Evolutionary conservation across 129 eudicot genomes (phyloP).

Genomic region (Deinandra increscens): DNA sequence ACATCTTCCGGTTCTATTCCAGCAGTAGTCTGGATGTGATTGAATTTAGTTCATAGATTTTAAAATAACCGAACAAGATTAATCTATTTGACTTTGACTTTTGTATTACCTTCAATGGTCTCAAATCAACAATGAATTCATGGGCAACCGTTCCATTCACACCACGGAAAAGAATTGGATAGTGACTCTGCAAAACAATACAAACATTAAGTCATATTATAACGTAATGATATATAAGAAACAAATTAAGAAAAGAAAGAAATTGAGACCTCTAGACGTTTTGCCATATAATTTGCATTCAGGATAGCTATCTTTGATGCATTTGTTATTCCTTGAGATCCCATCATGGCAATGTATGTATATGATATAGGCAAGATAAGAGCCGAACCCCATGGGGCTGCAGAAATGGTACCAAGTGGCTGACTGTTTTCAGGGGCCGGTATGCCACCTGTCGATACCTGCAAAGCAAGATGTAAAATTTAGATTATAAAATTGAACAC

Average conservation of each 20-base stretch:
- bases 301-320: conserved; percentile 97
- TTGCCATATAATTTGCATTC: conserved; percentile 98
- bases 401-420: conserved; percentile 97
- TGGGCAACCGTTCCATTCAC: conserved; percentile 95
- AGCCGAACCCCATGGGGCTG: conserved; percentile 99
- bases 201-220: not conserved
- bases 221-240: not conserved
- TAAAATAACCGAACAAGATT: not conserved
- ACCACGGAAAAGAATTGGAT: conserved; percentile 98
- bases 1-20: conserved; percentile 96
- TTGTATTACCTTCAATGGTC: conserved; percentile 74
- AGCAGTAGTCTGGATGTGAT: conserved; percentile 65
- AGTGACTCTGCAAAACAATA: conserved; percentile 54
- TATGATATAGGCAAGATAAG: conserved; percentile 98
- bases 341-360: conserved; percentile 99
- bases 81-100: not conserved
- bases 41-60: conserved; percentile 7
- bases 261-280: conserved; percentile 78
- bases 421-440: conserved; percentile 65
- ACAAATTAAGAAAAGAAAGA: conserved; percentile 10
- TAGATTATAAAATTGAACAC: conserved; percentile 5
- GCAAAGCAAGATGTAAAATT: conserved; percentile 16
- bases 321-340: conserved; percentile 84
- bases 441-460: conserved; percentile 90
- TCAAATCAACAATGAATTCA: conserved; percentile 87